Evolutionary conservation across 2,329 filamentous ascomycete genomes (phyloP), one percentile per base, ranked within the genome.

Genomic region (Trichoderma polysporum): DNA sequence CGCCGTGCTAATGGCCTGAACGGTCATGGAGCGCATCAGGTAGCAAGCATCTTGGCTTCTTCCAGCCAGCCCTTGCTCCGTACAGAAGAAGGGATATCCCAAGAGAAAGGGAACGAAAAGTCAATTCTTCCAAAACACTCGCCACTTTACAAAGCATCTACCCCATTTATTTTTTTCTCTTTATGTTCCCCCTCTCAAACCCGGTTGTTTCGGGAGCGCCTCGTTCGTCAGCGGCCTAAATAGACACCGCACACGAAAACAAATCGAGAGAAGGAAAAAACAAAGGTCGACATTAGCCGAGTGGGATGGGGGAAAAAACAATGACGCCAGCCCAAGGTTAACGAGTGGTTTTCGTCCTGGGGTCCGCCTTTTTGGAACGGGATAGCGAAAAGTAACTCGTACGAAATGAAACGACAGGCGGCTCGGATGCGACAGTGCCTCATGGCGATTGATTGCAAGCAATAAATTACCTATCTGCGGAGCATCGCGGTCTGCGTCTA

Each of bases 361-460:
- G 33, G 37, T 50, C 61, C 61, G 61, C 39, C 22, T 47, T 35
- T 47, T 22, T 31, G 41, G 49, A 33, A 63, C 33, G 31, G 31
- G 12, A 50, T 25, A 29, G 22, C 35, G 35, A 27, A 47, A 22
- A 31, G 19, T 39, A 45, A 31, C 37, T 47, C 47, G 47, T 17
- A 27, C 47, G 22, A 50, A 50, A 50, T 12, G 47, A 50, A 50
- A 50, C 22, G 47, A 50, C 25, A 27, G 47, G 37, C 37, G 37
- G 37, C 37, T 59, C 39, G 27, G 31, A 54, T 63, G 60, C 60
- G 31, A 54, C 60, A 19, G 49, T 54, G 49, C 60, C 60, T 63
- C 60, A 63, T 63, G 60, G 60, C 60, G 17, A 22, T 63, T 54
- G 27, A 63, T 33, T 41, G 49, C 49, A 54, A 45, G 27, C 59